Evolutionary conservation across 2,329 filamentous ascomycete species (phyloP), one percentile per base, ranked within the genome.

Genomic region (Cladosporium sp.): DNA sequence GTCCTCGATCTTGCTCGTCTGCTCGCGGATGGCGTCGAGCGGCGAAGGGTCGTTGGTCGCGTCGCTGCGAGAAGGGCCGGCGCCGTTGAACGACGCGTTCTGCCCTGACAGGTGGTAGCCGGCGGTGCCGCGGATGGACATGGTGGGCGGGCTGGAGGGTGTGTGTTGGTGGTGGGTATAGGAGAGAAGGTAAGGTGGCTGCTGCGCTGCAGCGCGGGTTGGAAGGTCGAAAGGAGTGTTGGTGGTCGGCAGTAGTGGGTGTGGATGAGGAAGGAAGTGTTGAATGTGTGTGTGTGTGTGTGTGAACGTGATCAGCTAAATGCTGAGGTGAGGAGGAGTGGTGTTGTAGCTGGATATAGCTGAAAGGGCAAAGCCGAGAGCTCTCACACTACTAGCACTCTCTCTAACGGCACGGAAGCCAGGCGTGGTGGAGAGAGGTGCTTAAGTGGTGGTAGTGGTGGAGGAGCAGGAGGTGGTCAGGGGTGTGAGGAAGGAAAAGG

Each of bases 1-100:
- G 69, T 99, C 93, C 75, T 99, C 93, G 60, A 99, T 92, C 80
- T 96, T 97, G 85, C 88, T 96, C 45, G 93, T 99, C 73, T 97
- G 91, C 70, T 90, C 83, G 58, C 93, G 82, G 67, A 99, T 89
- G 63, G 89, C 81, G 70, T 96, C 93, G 61, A 99, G 82, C 52
- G 86, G 84, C 70, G 83, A 89, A 43, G 85, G 80, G 63, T 90
- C 85, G 66, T 79, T 80, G 52, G 77, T 80, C 53, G 78, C 81
- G 59, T 86, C 80, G 60, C 70, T 73, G 58, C 73, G 76, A 63
- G 74, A 78, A 53, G 77, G 77, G 42, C 79, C 81, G 13, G 45
- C 45, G 30, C 42, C 30, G 53, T 58, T 54, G 50, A 60, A 60
- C 8, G 44, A 50, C 57, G 84, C 82, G 65, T 83, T 84, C 64